Evolutionary conservation across 495 filamentous ascomycete genomes (phyloP), one percentile per base, ranked within the genome.

Genomic region (Bacidia gigantensis): DNA sequence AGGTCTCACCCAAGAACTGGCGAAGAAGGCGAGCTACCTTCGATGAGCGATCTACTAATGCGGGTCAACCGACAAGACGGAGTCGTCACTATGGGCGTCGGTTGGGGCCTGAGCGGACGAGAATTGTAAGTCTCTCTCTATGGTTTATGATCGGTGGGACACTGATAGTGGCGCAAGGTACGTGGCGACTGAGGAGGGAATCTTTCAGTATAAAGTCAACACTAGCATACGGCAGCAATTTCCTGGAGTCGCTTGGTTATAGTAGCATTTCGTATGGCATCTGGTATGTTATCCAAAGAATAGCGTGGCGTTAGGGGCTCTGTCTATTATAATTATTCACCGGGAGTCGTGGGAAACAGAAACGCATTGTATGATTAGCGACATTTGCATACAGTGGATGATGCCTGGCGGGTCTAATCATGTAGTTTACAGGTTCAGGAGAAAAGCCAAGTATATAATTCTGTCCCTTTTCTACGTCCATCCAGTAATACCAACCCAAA

Each of bases 131-230:
- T 26, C n/a, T 43, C 47, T 53, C 49, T 67, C 24, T 49, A 47
- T 50, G 26, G n/a, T 49, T 35, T 22, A 7, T 10, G 11, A 14
- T 38, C 10, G 14, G 23, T 44, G 25, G 14, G 48, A 18, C 41
- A 32, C 39, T 0, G 39, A 23, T 24, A 45, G 29, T 14, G 29
- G 29, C 41, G 7, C 52, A n/a, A 87, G 85, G 53, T 87, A 81
- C 56, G 72, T 85, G 58, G 85, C 75, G n/a, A 83, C 83, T 2
- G 72, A 84, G 49, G 73, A 83, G 46, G 85, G 85, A 18, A 83
- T 89, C 17, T 82, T 84, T 53, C 81, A 88, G 64, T 84, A 80
- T 55, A 72, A 73, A 21, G 69, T 88, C 51, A 83, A 89, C 59
- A 60, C 80, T 20, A 61, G 72, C n/a, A 74, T 77, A 46, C 73